Percentiles rank a stretch among this genome's conserved stretches.
Evolutionary conservation across 2,329 filamentous ascomycete species (phyloP).

Genomic region (Aspergillus tubingensis): DNA sequence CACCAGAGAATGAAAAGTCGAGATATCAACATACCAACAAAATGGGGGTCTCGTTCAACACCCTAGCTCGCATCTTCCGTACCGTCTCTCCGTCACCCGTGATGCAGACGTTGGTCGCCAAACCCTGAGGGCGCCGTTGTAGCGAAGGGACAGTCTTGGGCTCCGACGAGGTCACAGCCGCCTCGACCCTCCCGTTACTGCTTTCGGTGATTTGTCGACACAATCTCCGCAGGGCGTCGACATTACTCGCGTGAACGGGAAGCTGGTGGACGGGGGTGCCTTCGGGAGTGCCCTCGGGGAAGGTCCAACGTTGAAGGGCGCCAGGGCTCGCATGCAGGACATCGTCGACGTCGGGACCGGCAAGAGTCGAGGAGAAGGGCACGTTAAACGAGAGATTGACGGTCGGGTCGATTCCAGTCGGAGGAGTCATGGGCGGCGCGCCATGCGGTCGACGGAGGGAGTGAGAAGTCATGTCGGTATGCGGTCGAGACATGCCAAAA

Average conservation of each 20-base stretch:
- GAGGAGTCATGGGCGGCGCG: conserved; percentile 59
- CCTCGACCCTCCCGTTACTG: conserved; percentile 72
- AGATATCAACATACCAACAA: conserved; percentile 69
- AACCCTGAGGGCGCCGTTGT: conserved; percentile 55
- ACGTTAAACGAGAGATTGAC: conserved; percentile 98
- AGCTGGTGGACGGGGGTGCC: conserved; percentile 83
- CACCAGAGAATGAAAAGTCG: conserved; percentile 5
- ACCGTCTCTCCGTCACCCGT: conserved; percentile 85
- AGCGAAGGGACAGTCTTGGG: conserved; percentile 64
- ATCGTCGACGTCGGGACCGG: conserved; percentile 90
- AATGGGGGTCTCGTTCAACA: conserved; percentile 89
- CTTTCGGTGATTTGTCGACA: conserved; percentile 78
- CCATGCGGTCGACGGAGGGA: conserved; percentile 58
- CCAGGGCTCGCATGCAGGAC: conserved; percentile 89
- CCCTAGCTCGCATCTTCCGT: conserved; percentile 83
- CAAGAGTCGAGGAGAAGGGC: conserved; percentile 88
- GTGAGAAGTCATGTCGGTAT: conserved; percentile 57
- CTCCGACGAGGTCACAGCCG: conserved; percentile 78
- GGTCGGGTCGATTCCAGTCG: conserved; percentile 70
- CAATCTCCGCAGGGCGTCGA: conserved; percentile 74
- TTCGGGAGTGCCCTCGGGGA: conserved; percentile 82
- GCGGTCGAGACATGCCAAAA: conserved; percentile 64
- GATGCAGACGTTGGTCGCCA: conserved; percentile 85
- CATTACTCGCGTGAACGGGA: conserved; percentile 86
- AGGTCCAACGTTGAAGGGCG: conserved; percentile 89